Evolutionary conservation across 2,329 filamentous ascomycete species (phyloP).

Genomic region (Aureobasidium sp.): DNA sequence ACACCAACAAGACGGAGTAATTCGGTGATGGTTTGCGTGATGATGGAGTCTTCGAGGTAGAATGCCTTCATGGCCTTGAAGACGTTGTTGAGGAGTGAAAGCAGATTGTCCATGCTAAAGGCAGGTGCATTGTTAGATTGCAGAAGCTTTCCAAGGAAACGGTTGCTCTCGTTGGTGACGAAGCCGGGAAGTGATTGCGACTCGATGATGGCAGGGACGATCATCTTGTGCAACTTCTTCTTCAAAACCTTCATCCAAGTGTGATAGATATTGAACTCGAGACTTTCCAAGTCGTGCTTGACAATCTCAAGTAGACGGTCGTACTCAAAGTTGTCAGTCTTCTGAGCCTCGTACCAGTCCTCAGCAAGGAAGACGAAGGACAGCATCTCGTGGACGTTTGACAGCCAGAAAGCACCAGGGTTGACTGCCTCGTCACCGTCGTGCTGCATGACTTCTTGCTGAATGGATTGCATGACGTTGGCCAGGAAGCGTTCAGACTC

Average conservation of each 20-base stretch:
- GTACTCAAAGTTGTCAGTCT: constrained; percentile 99
- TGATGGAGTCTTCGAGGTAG: constrained; percentile 92
- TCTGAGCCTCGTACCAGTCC: constrained; percentile 99
- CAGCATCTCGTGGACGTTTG: constrained; percentile 98
- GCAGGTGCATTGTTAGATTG: constrained; percentile 83
- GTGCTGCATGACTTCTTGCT: constrained; percentile 98
- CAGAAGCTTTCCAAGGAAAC: constrained; percentile 94
- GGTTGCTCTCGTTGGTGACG: constrained; percentile 96
- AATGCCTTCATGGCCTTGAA: constrained; percentile 99
- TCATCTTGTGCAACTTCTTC: constrained; percentile 99
- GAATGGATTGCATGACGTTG: constrained; percentile 99
- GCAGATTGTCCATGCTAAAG: constrained; percentile 99
- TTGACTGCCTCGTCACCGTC: constrained; percentile 97
- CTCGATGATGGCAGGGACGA: constrained; percentile 97
- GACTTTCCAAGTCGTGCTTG: constrained; percentile 94
- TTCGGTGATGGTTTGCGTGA: constrained; percentile 92
- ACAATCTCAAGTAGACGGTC: constrained; percentile 96
- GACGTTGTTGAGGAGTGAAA: constrained; percentile 91
- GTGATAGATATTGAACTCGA: constrained; percentile 99
- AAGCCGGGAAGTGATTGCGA: constrained; percentile 97
- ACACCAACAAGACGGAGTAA: constrained; percentile 88
- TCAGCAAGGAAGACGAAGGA: constrained; percentile 98
- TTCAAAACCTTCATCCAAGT: constrained; percentile 99
- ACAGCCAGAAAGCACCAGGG: constrained; percentile 96
- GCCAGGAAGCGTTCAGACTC: constrained; percentile 97